phyloP scores from a whole-genome alignment of 805 yeast species.

The Pichia phayaonensis region DNA sequence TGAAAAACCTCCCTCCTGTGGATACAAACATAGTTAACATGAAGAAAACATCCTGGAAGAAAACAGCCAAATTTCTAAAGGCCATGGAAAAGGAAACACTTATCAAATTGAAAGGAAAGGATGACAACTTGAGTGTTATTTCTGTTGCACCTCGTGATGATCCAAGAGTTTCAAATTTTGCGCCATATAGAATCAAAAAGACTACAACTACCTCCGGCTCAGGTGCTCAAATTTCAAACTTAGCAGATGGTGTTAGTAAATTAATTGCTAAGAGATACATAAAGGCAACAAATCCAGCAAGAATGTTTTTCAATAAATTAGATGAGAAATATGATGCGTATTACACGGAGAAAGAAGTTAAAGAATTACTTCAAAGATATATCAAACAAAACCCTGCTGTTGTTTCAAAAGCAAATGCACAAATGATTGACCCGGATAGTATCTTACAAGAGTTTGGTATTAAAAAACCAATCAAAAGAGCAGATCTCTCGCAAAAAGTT shows the following conservation, averaged over 20 bases:
- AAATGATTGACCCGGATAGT: conserved; percentile 48
- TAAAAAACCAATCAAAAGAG: conserved; percentile 29
- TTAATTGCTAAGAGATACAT: conserved; percentile 35
- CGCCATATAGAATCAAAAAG: conserved; percentile 46
- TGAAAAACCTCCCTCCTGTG: conserved; percentile 66
- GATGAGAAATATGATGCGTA: conserved; percentile 31
- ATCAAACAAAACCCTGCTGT: conserved; percentile 46
- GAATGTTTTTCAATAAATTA: conserved; percentile 38
- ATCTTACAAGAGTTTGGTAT: conserved; percentile 31
- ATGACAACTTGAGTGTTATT: conserved; percentile 63
- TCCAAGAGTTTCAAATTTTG: conserved; percentile 48
- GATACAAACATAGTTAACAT: conserved; percentile 47
- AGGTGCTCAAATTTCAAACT: background rate
- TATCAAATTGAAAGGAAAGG: conserved; percentile 72
- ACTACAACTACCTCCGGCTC: background rate
- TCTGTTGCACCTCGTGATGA: conserved; percentile 41
- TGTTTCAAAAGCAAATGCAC: conserved; percentile 40
- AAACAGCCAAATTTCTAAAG: conserved; percentile 76
- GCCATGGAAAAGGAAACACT: conserved; percentile 74
- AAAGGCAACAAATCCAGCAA: conserved; percentile 47
- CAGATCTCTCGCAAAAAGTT: background rate
- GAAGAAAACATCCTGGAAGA: conserved; percentile 85
- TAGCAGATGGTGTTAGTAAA: background rate
- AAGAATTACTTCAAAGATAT: conserved; percentile 46
- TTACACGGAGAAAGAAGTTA: conserved; percentile 51